Conservation (phyloP, 805 yeast species). For the Myxozyma mucilagina region DNA sequence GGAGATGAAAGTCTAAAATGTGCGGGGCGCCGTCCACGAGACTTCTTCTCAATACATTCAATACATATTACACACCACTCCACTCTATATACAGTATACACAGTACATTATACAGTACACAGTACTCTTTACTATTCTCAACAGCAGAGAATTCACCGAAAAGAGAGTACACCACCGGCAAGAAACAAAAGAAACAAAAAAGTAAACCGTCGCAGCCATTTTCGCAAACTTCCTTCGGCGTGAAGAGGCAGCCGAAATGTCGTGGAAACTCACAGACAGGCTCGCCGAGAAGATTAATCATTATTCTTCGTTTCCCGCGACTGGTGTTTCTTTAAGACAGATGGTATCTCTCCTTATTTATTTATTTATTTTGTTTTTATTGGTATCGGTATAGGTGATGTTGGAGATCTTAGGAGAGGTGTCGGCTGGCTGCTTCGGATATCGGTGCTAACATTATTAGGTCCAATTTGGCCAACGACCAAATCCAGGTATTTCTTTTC, state of each 20-base stretch:
- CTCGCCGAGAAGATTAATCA: constrained; percentile 58
- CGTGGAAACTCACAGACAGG: constrained; percentile 42
- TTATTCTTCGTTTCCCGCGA: constrained; percentile 74
- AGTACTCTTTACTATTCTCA: no score
- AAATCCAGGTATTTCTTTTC: constrained; percentile 58
- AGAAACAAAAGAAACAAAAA: no score
- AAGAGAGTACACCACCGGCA: no score
- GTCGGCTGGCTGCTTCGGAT: not conserved
- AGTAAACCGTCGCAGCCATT: no score
- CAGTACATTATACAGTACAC: no score
- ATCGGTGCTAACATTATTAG: constrained; percentile 4
- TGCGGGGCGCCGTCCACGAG: not conserved
- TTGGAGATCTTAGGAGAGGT: not conserved
- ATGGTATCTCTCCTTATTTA: constrained; percentile 52
- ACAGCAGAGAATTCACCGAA: no score
- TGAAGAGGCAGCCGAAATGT: constrained; percentile 21
- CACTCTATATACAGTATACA: no score
- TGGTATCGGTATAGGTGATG: not conserved
- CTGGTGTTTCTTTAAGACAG: constrained; percentile 79
- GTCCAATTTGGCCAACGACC: constrained; percentile 81
- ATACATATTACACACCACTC: no score
- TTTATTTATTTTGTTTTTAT: not conserved
- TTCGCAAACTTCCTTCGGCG: constrained; percentile 6
- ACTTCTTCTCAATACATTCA: no score
- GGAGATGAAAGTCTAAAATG: not conserved